phyloP scores from a whole-genome alignment of 805 yeast genomes.

The Saccharomycopsis fermentans region DNA sequence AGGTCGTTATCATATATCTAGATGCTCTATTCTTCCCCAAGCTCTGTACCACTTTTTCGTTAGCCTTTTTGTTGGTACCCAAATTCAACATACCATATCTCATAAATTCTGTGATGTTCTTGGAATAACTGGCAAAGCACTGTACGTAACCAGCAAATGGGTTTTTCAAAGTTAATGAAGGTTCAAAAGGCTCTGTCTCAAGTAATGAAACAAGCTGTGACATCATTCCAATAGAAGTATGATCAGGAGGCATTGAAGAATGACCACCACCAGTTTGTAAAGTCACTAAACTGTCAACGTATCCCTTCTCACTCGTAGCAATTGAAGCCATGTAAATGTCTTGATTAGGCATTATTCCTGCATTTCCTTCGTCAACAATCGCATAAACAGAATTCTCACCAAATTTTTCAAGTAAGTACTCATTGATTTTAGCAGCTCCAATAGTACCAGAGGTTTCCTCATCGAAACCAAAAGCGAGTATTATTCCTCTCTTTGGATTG shows the following conservation, averaged over 20 bases:
- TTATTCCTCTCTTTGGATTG: slow-evolving; percentile 48
- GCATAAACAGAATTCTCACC: slow-evolving; percentile 54
- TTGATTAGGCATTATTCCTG: slow-evolving; percentile 30
- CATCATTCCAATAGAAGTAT: slow-evolving; percentile 68
- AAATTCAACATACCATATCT: slow-evolving; percentile 29
- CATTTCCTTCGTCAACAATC: slow-evolving; percentile 60
- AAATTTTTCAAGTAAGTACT: slow-evolving; percentile 39
- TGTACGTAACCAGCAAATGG: slow-evolving; percentile 51
- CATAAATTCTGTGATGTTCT: slow-evolving; percentile 22
- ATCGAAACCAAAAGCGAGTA: slow-evolving; percentile 67
- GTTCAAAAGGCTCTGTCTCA: slow-evolving; percentile 46
- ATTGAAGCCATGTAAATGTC: slow-evolving; percentile 45
- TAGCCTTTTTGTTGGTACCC: slow-evolving; percentile 28
- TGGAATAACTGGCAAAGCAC: slow-evolving; percentile 50
- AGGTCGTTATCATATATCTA: slow-evolving; percentile 40
- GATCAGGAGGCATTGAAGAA: slow-evolving; percentile 72
- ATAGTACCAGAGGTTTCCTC: slow-evolving; percentile 60
- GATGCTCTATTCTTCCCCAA: background rate
- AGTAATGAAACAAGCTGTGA: slow-evolving; percentile 45
- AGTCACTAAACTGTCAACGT: slow-evolving; percentile 39
- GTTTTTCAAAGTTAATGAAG: slow-evolving; percentile 39
- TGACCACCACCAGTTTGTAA: slow-evolving; percentile 68
- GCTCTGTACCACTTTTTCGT: slow-evolving; percentile 25
- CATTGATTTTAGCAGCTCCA: slow-evolving; percentile 49
- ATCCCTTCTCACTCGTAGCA: slow-evolving; percentile 55